phyloP scores from a whole-genome alignment of 2,329 filamentous ascomycete genomes.

The Exophiala sp. region DNA sequence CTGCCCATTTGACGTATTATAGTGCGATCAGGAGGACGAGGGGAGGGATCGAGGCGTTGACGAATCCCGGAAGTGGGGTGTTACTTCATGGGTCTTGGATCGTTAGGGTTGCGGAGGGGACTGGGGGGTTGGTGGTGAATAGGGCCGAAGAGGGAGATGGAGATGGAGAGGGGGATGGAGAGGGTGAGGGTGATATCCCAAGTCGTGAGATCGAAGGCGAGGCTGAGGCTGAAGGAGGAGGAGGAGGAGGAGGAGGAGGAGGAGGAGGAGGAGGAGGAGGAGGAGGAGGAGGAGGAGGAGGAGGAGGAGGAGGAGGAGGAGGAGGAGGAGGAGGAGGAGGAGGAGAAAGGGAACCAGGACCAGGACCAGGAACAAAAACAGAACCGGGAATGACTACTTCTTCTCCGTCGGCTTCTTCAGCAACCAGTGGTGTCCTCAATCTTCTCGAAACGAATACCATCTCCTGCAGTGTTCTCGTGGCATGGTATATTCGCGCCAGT shows the following conservation, averaged over 20 bases:
- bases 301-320: too few relatives aligned
- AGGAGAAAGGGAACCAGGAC: too few relatives aligned
- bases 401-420: too few relatives aligned
- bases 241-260: too few relatives aligned
- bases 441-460: constrained; percentile 21
- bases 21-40: constrained; percentile 15
- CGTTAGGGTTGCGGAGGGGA: constrained; percentile 6
- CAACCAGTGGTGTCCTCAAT: constrained; percentile 16
- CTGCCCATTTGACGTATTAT: constrained; percentile 20
- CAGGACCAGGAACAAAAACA: not conserved
- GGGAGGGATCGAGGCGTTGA: constrained; percentile 24
- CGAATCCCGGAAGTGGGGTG: constrained; percentile 26
- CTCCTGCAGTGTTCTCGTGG: constrained; percentile 19
- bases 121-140: not conserved
- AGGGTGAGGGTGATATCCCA: not conserved
- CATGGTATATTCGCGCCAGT: constrained; percentile 23
- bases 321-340: too few relatives aligned
- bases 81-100: constrained; percentile 19
- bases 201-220: too few relatives aligned
- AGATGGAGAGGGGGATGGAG: not conserved
- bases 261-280: too few relatives aligned
- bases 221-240: too few relatives aligned
- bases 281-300: too few relatives aligned
- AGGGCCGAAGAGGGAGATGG: not conserved
- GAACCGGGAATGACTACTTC: not conserved